phyloP scores from a whole-genome alignment of 768 basidiomycete species.

The Thelephora aurantiotincta region DNA sequence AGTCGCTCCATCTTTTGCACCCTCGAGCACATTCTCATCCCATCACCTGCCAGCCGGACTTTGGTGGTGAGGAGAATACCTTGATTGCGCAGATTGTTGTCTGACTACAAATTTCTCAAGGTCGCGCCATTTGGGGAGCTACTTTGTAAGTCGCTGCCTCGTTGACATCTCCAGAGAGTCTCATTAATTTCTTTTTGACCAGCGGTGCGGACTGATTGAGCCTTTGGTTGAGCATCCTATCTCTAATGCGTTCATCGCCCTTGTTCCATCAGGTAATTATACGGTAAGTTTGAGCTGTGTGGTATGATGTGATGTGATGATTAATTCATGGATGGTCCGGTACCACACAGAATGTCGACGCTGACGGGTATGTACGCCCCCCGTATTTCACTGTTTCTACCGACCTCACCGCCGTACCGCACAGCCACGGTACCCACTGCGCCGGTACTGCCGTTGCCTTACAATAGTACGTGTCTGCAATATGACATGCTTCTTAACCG shows the following conservation, averaged over 20 bases:
- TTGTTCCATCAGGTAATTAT: too few relatives aligned
- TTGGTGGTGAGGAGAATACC: not conserved
- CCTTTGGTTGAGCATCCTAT: too few relatives aligned
- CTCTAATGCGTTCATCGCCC: too few relatives aligned
- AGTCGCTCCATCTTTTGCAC: not conserved
- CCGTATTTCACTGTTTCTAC: too few relatives aligned
- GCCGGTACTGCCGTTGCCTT: constrained; percentile 78
- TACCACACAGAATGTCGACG: constrained; percentile 12
- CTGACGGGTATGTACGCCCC: constrained; percentile 32
- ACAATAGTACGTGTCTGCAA: constrained; percentile 42
- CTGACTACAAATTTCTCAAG: not conserved
- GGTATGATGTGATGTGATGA: too few relatives aligned
- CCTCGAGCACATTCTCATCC: constrained; percentile 14
- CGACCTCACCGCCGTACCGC: not conserved
- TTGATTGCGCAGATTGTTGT: too few relatives aligned
- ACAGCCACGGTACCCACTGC: constrained; percentile 76
- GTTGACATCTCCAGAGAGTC: not conserved
- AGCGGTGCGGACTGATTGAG: too few relatives aligned
- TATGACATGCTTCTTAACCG: not conserved
- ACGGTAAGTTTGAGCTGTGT: too few relatives aligned
- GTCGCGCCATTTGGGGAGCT: not conserved
- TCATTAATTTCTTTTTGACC: not conserved
- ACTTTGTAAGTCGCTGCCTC: not conserved
- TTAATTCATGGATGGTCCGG: too few relatives aligned
- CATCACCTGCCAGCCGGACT: not conserved